Evolutionary conservation across 768 basidiomycete genomes (phyloP), one percentile per base, ranked within the genome.

Genomic region (Suillus clintonianus): DNA sequence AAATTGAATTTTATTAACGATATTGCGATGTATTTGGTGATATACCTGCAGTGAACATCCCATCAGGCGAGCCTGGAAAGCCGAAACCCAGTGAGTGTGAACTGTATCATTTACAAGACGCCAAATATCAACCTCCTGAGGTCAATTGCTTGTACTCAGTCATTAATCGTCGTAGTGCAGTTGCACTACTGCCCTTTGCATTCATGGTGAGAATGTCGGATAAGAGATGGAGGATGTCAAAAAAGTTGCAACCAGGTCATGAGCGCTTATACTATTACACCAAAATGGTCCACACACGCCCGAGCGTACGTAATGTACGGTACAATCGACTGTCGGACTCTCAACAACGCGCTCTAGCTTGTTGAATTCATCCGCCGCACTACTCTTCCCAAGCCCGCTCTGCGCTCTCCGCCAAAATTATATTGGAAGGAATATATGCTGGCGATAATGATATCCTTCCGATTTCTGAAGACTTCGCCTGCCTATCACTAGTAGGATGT

Each of bases 1-100:
- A 37, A 30, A 34, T 60, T 59, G 24, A 37, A 57, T 61, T 34
- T 24, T 37, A 36, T 53, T 22, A 34, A n/a, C 36, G 6, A 22
- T 48, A 17, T 37, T 42, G 65, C 59, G 66, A 65, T 55, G 17
- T 4, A 19, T 41, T 41, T 24, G 24, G 27, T 27, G 5, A 17
- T 27, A 4, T 66, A 85, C 90, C 94, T 64, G 96, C 95, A 56
- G 95, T 97, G 74, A 97, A 97, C 95, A 98, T 97, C 61, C 89
- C 91, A 77, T 98, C 96, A 7, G 93, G 92, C 17, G 92, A 89
- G 67, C 91, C 91, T 92, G 64, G 57, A 54, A 65, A 27, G 48
- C 27, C 27, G 48, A 10, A 50, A 50, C 19, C 15, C 32, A 54
- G 11, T 32, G 62, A 64, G 60, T 36, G 24, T 19, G 17, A 17